Conservation (phyloP, 1,139 yeast genomes). For the Scheffersomyces segobiensis region DNA sequence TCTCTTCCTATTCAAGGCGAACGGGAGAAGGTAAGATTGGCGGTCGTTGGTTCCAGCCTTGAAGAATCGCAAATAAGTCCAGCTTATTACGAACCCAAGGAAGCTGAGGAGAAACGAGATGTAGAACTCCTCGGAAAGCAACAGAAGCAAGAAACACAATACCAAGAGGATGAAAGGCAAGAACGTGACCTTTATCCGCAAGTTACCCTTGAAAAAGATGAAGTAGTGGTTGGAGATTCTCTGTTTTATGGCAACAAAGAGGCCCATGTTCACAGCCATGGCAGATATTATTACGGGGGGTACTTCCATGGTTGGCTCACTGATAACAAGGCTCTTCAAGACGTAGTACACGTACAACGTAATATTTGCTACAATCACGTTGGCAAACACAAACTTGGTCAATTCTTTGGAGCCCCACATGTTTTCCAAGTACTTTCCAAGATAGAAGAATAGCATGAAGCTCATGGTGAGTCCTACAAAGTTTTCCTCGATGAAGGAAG, state of each 20-base stretch:
- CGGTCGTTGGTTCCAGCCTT: conserved; percentile 46
- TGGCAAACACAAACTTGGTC: conserved; percentile 26
- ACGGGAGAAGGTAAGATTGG: conserved; percentile 43
- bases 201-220: conserved; percentile 38
- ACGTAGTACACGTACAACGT: conserved; percentile 35
- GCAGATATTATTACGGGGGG: conserved; percentile 41
- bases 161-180: conserved; percentile 35
- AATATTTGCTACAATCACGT: conserved; percentile 32
- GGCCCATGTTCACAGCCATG: conserved; percentile 42
- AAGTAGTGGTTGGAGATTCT: conserved; percentile 46
- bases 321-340: conserved; percentile 24
- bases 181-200: conserved; percentile 39
- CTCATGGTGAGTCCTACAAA: conserved; percentile 29
- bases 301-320: conserved; percentile 17
- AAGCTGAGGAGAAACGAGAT: conserved; percentile 26
- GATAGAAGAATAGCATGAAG: conserved; percentile 29
- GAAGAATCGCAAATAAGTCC: conserved; percentile 42
- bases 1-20: conserved; percentile 24
- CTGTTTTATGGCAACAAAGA: conserved; percentile 46
- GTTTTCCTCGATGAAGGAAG: conserved; percentile 36
- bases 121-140: conserved; percentile 30
- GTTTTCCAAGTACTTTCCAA: conserved; percentile 40
- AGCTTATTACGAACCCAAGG: conserved; percentile 37
- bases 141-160: conserved; percentile 17
- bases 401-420: conserved; percentile 40